phyloP scores from a whole-genome alignment of 140 eudicot genomes.

The Flaveria floridana region DNA sequence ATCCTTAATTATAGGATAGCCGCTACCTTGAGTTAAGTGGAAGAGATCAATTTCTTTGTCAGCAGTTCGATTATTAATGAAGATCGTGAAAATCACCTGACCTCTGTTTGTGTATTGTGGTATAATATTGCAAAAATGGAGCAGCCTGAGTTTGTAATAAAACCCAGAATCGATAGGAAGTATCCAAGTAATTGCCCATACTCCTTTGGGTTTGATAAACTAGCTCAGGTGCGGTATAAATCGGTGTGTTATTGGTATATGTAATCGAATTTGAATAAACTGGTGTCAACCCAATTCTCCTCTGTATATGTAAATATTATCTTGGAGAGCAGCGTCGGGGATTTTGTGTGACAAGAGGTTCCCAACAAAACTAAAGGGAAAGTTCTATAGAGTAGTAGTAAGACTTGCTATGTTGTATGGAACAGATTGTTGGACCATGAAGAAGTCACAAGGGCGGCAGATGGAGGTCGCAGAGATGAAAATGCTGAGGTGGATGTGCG shows the following conservation, averaged over 20 bases:
- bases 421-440: no score
- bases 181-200: conserved; percentile 49
- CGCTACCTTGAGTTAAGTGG: conserved; percentile 4
- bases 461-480: no score
- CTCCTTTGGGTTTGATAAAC: conserved; percentile 53
- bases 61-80: conserved; percentile 38
- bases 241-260: conserved; percentile 34
- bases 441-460: no score
- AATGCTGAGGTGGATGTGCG: no score
- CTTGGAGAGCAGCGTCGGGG: conserved; percentile 2
- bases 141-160: conserved; percentile 41
- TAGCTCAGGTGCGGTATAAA: conserved; percentile 50
- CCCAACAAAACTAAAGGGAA: no score
- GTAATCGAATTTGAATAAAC: conserved; percentile 12
- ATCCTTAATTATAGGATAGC: conserved; percentile 43
- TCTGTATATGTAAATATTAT: conserved; percentile 35
- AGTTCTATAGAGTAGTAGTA: no score
- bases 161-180: conserved; percentile 60
- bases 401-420: no score
- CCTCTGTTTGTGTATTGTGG: background rate
- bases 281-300: conserved; percentile 23
- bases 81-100: conserved; percentile 33
- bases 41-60: background rate
- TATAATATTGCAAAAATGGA: conserved; percentile 52
- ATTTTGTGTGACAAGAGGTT: no score